Base-by-base conservation (phyloP, 129 eudicot genomes). In the Helianthus tuberosus region DNA sequence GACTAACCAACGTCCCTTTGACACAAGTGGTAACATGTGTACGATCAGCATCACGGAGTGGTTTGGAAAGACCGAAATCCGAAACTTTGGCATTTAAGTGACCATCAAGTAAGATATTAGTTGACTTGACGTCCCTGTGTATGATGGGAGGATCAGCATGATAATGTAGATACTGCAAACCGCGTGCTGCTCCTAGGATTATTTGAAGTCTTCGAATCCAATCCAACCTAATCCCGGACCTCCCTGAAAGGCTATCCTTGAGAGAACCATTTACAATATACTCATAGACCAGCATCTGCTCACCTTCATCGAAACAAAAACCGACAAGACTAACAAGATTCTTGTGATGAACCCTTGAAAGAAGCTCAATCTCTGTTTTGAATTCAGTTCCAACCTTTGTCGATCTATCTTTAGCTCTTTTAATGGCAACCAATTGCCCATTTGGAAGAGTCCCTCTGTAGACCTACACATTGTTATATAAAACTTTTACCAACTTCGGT, bases 351-450 rank as follows among this genome's bases (percentile, higher is more conserved):
- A 94, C 96, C 50, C 98, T 84, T 20, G 98, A 94, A 73, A 94
- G 92, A 72, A 94, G 98, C 86, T 90, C 98, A n/a, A 94, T 90
- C 88, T 94, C 98, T 23, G 88, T 94, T 84, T 94, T 94, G 55
- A 94, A 94, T 88, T 94, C 97, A 47, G 65, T 84, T 29, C 80
- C 86, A 58, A 97, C 98, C 84, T 88, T 97, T 67, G 77, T 55
- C 11, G 98, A 90, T 71, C 89, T 89, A 38, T 75, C 86, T 74
- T 84, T 86, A 70, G 97, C 91, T 80, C 97, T 81, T 90, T 94
- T 94, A 36, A 94, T 73, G 2, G 97, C 98, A 69, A 94, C 84
- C 23, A 94, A 48, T 51, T 79, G 80, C 43, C 97, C 96, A 72
- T 78, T 74, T 15, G 89, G 81, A 80, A 90, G 97, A 59, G 65